Base-by-base conservation (phyloP, 495 filamentous ascomycete genomes). In the Geoglossum glabrum region DNA sequence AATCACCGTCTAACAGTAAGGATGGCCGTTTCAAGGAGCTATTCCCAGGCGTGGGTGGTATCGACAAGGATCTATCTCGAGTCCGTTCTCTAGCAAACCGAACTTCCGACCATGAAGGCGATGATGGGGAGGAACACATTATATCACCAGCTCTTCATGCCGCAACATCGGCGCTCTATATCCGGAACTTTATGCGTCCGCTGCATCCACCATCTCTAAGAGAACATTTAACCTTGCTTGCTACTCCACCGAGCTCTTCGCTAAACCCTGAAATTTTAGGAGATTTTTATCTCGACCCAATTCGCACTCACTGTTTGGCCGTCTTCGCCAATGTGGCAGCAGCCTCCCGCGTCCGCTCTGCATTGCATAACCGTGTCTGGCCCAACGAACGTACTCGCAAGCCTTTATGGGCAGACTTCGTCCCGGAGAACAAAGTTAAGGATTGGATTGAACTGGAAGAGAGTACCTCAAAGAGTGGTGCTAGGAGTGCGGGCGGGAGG, bases 181-280 rank as follows among this genome's bases (percentile, higher is more conserved):
- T 98, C 64, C 83, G 84, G 63, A 80, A 94, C 62, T 77, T 98
- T 49, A 89, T 93, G 81, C 79, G 92, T 45, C 92, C 92, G 17
- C 73, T 98, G 9, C 84, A 84, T 60, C 76, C 78, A 1, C 64
- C 64, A 5, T 65, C 70, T 0, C 75, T 98, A 6, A 77, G 77
- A 57, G 74, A 75, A 0, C 82, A 95, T 63, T 70, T 98, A 25
- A 59, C 77, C 28, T 67, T 72, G 17, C 75, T 95, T 36, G 87
- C 86, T 15, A 72, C 83, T 1, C 69, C 81, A 1, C 74, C 79
- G 5, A 74, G 72, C 33, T 56, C 66, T 36, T 64, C 72, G 10
- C 67, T 72, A 1, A 73, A 83, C 45, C 61, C 73, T 0, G 72
- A 74, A 23, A 67, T 78, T 13, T 71, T 96, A 9, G 65, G 74